phyloP scores from a whole-genome alignment of 2,329 filamentous ascomycete species.

The Fusarium burgessii region DNA sequence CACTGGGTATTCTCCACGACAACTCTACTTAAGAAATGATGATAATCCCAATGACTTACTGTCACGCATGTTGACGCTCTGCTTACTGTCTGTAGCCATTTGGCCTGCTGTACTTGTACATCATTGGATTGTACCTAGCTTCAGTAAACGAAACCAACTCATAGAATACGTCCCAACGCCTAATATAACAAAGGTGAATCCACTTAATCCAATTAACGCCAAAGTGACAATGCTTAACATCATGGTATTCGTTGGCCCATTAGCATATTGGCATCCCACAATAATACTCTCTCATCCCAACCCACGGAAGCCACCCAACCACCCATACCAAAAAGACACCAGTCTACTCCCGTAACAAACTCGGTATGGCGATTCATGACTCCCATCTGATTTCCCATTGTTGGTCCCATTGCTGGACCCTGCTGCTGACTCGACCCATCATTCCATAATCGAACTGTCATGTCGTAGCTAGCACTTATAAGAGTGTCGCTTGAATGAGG shows the following conservation, averaged over 20 bases:
- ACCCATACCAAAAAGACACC: conserved; percentile 95
- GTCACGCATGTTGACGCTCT: background rate
- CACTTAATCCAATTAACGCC: conserved; percentile 38
- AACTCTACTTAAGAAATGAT: conserved; percentile 47
- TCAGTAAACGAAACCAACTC: background rate
- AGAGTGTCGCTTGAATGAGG: conserved; percentile 92
- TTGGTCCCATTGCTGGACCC: conserved; percentile 52
- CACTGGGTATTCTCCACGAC: conserved; percentile 38
- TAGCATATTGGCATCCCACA: conserved; percentile 85
- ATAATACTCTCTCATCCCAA: conserved; percentile 91
- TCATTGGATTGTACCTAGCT: background rate
- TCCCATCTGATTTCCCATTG: conserved; percentile 78
- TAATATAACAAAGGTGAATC: background rate
- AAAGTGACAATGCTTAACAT: conserved; percentile 7
- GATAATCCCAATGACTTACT: conserved; percentile 17
- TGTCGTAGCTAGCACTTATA: conserved; percentile 93
- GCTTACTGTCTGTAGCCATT: background rate
- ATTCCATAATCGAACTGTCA: conserved; percentile 95
- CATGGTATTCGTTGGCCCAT: conserved; percentile 48
- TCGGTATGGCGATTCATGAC: conserved; percentile 94
- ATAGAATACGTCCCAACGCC: background rate
- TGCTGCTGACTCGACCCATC: conserved; percentile 69
- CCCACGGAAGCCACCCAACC: conserved; percentile 96
- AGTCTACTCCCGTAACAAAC: conserved; percentile 95
- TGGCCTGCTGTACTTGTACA: background rate